These are phyloP conservation scores for Teunomyces tritomae DNA, from an alignment of 805 yeast genomes.

Conservation along the genomic window DNA sequence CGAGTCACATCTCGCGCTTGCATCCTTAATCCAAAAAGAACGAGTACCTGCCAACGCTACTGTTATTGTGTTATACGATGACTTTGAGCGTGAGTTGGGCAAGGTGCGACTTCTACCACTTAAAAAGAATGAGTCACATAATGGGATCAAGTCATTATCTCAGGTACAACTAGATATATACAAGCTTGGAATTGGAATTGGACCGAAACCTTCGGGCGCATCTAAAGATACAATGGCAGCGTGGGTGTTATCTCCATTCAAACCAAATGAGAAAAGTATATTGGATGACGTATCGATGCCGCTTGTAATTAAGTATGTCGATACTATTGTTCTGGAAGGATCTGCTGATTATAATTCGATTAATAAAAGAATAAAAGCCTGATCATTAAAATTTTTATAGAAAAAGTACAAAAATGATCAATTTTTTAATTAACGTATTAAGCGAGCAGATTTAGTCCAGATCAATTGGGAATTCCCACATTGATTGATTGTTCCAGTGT, in stretches of 20 bases:
- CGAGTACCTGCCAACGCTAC: slow-evolving; percentile 11
- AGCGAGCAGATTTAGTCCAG: too few relatives aligned
- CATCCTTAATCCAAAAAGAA: slow-evolving; percentile 21
- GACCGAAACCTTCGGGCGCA: slow-evolving; percentile 41
- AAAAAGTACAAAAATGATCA: background rate
- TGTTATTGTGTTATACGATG: slow-evolving; percentile 33
- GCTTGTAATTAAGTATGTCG: slow-evolving; percentile 18
- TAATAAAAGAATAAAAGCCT: slow-evolving; percentile 15
- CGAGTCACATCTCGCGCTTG: slow-evolving; percentile 33
- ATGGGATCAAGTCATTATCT: slow-evolving; percentile 32
- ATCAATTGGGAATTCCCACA: too few relatives aligned
- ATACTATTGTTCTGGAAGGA: slow-evolving; percentile 21
- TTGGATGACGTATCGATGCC: slow-evolving; percentile 13
- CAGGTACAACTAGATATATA: slow-evolving; percentile 12
- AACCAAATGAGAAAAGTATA: slow-evolving; percentile 18
- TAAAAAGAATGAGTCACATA: slow-evolving; percentile 39
- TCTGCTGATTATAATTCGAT: slow-evolving; percentile 25
- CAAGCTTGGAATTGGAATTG: slow-evolving; percentile 39
- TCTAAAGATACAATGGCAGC: slow-evolving; percentile 32
- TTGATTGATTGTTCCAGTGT: too few relatives aligned
- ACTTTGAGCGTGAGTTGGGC: slow-evolving; percentile 35
- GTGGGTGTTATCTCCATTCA: slow-evolving; percentile 41
- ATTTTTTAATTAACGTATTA: background rate
- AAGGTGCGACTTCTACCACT: slow-evolving; percentile 26
- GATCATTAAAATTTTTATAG: background rate